Conservation (phyloP, 352 stramenopile genomes). For the Phytopythium ostracodes region DNA sequence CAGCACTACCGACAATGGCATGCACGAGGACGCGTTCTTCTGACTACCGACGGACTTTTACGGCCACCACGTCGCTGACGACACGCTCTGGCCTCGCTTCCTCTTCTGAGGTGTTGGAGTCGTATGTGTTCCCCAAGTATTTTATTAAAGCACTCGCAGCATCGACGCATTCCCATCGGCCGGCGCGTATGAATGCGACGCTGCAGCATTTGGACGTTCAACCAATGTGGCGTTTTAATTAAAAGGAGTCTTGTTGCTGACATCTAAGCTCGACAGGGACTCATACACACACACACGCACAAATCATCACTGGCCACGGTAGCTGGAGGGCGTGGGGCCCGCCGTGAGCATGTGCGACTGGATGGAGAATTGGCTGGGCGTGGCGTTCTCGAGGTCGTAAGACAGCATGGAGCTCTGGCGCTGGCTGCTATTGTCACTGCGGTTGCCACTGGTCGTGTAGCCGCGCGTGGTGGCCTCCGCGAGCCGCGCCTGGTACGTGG, state of each 20-base stretch:
- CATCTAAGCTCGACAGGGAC: conserved; percentile 3
- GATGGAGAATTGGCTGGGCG: conserved; percentile 9
- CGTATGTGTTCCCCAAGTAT: not conserved
- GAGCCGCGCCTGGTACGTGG: conserved; percentile 18
- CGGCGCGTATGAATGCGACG: no score
- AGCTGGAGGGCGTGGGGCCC: conserved; percentile 3
- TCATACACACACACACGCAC: not conserved
- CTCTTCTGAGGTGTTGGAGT: no score
- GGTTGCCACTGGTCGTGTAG: not conserved
- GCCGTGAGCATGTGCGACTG: conserved; percentile 5
- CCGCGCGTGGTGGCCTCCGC: conserved; percentile 5
- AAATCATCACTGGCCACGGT: not conserved
- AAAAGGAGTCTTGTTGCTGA: not conserved
- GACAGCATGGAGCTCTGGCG: conserved; percentile 5
- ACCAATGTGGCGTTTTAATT: not conserved
- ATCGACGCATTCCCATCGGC: no score
- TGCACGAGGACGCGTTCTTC: not conserved
- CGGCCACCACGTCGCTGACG: not conserved
- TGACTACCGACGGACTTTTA: not conserved
- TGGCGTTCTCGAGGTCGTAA: conserved; percentile 9
- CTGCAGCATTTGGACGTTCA: no score
- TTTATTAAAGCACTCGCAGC: not conserved
- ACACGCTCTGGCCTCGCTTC: no score
- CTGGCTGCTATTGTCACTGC: not conserved
- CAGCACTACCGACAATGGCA: not conserved